Percentiles rank a stretch among this genome's conserved stretches.
These are phyloP conservation scores for Floccularia luteovirens DNA, from an alignment of 768 basidiomycete species.

Conservation along the genomic window DNA sequence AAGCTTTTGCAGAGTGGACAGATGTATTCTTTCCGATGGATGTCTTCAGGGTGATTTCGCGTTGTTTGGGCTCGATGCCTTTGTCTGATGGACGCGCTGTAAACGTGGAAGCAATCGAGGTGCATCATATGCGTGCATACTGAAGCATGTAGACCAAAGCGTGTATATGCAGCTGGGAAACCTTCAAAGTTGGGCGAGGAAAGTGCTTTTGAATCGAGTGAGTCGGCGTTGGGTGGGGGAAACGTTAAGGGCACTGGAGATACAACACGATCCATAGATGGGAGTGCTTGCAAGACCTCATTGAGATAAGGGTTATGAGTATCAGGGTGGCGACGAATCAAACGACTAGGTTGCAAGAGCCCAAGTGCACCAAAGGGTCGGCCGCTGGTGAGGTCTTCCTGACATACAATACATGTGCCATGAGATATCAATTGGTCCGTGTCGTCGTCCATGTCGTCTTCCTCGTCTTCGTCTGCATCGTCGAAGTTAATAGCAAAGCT, in stretches of 20 bases:
- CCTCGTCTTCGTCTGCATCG: constrained; percentile 63
- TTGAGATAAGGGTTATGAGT: constrained; percentile 56
- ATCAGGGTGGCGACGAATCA: constrained; percentile 75
- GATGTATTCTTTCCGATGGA: constrained; percentile 90
- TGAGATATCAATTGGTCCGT: constrained; percentile 47
- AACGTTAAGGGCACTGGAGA: constrained; percentile 22
- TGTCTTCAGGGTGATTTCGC: constrained; percentile 90
- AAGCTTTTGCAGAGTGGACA: constrained; percentile 97
- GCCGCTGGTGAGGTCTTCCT: constrained; percentile 76
- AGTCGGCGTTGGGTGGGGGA: constrained; percentile 45
- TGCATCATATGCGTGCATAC: constrained; percentile 98
- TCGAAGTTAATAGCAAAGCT: constrained; percentile 78
- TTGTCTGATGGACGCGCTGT: constrained; percentile 78
- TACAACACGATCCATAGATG: constrained; percentile 56
- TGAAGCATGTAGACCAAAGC: constrained; percentile 81
- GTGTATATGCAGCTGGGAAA: constrained; percentile 61
- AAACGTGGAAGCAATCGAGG: constrained; percentile 86
- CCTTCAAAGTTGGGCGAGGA: constrained; percentile 58
- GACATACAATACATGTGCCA: constrained; percentile 97
- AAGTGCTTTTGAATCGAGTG: constrained; percentile 34
- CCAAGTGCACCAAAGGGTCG: constrained; percentile 83
- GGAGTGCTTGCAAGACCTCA: constrained; percentile 58
- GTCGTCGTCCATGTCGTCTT: constrained; percentile 52
- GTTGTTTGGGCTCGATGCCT: constrained; percentile 86
- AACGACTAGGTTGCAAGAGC: constrained; percentile 79